Base-by-base conservation (phyloP, 2,329 filamentous ascomycete genomes). In the Lasiodiplodia sp. region DNA sequence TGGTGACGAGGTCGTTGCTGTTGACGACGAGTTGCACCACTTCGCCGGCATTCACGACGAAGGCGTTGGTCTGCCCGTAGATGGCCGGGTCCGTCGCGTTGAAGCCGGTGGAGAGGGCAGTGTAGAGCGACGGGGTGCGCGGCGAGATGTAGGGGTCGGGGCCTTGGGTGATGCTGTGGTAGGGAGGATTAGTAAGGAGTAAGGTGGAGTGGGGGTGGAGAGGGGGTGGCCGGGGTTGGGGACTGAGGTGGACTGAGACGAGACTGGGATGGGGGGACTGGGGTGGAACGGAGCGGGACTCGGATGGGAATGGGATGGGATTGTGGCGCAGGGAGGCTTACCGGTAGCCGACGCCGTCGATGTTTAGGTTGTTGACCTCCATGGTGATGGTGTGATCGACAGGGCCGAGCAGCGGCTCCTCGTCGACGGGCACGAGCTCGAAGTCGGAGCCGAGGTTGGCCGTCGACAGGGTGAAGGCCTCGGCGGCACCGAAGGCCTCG, bases 61-160 rank as follows among this genome's bases (percentile, higher is more conserved):
- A 73, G 52, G 68, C 18, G 44, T 74, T 60, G 16, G 34, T 80
- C 21, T 84, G 82, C 37, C 91, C 91, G 75, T 94, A 94, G 4
- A 93, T 81, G 2, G 76, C 71, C 0, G 88, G 82, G 70, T 92
- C 84, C 1, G 82, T 83, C 12, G 88, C 86, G 21, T 85, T 71
- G 8, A 81, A 74, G 18, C 87, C 88, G 1, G 88, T 80, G 0
- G 85, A 86, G 18, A 92, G 81, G 0, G 84, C 90, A 0, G 89
- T 91, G 81, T 91, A 93, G 0, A 93, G 82, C 0, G 88, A 86
- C 0, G 91, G 91, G 0, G 92, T 90, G 74, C 89, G 88, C 58
- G 88, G 90, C 0, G 79, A 65, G 2, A 83, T 83, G 77, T 91
- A 93, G 25, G 89, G 90, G 72, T 90, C 86, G 77, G 89, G 87